A percentile compares a stretch with the other conserved stretches of the same genome.
Conservation (phyloP, 495 filamentous ascomycete species). For the Xylaria longipes region DNA sequence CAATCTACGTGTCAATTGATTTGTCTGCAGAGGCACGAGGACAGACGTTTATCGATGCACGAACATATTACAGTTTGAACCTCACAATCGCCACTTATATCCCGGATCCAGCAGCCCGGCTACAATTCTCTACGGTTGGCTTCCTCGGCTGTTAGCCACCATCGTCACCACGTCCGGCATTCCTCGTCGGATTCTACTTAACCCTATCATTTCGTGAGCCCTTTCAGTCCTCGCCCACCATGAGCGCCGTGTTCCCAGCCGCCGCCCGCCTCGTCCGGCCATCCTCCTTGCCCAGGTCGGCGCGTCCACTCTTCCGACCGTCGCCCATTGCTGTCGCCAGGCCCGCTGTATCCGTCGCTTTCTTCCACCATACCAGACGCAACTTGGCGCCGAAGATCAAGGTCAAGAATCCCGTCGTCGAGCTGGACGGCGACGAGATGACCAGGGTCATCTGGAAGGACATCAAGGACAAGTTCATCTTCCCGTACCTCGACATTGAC, state of each 20-base stretch:
- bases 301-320: slow-evolving; percentile 39
- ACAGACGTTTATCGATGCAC: not conserved
- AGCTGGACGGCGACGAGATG: slow-evolving; percentile 99
- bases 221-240: slow-evolving; percentile 30
- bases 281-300: slow-evolving; percentile 35
- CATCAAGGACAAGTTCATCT: slow-evolving; percentile 98
- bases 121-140: slow-evolving; percentile 24
- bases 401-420: slow-evolving; percentile 96
- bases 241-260: slow-evolving; percentile 32
- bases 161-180: not conserved
- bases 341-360: slow-evolving; percentile 36
- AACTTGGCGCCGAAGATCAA: slow-evolving; percentile 74
- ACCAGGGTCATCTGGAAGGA: slow-evolving; percentile 98
- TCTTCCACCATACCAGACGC: slow-evolving; percentile 39
- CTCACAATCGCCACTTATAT: slow-evolving; percentile 10
- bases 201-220: slow-evolving; percentile 29
- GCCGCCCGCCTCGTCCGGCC: slow-evolving; percentile 39
- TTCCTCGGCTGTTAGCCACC: slow-evolving; percentile 25
- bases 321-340: slow-evolving; percentile 31
- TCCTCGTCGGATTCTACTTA: not conserved
- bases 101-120: slow-evolving; percentile 15
- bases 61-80: not conserved
- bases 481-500: slow-evolving; percentile 93
- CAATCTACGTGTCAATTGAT: not conserved
- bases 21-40: slow-evolving; percentile 3